Percentiles rank a stretch among this genome's conserved stretches.
These are phyloP conservation scores for Fennellomyces sp. DNA, from an alignment of 371 early-diverging fungal genomes.

Conservation along the genomic window DNA sequence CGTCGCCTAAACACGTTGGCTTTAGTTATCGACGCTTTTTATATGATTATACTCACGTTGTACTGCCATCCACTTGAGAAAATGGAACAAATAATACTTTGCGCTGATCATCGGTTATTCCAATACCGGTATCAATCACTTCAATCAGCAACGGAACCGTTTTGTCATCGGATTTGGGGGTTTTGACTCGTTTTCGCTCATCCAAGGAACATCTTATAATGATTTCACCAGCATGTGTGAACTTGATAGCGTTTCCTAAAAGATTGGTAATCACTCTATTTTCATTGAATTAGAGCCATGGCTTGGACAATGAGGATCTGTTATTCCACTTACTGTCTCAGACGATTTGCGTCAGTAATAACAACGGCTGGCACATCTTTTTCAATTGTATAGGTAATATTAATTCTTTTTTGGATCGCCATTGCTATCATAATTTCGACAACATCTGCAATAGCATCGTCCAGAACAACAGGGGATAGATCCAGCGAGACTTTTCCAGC, in stretches of 20 bases:
- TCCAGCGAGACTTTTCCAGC: constrained; percentile 65
- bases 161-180: background rate
- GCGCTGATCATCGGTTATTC: constrained; percentile 56
- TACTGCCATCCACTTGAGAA: constrained; percentile 60
- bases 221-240: constrained; percentile 61
- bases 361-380: constrained; percentile 33
- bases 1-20: constrained; percentile 43
- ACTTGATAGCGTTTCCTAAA: constrained; percentile 48
- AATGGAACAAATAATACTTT: constrained; percentile 61
- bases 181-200: background rate
- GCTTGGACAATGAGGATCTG: too few species aligned
- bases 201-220: constrained; percentile 41
- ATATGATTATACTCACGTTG: constrained; percentile 1
- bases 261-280: constrained; percentile 37
- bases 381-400: constrained; percentile 45
- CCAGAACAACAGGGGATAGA: constrained; percentile 45
- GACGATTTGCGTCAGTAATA: constrained; percentile 53
- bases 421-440: constrained; percentile 57
- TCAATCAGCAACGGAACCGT: constrained; percentile 30
- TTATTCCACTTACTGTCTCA: constrained; percentile 33
- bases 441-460: constrained; percentile 57
- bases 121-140: constrained; percentile 58
- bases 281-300: too few species aligned
- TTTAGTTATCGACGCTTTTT: too few species aligned
- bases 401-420: constrained; percentile 54